Percentiles rank a stretch among this genome's conserved stretches.
Conservation (phyloP, 1,139 yeast genomes). For the Magnusiomyces suaveolens region DNA sequence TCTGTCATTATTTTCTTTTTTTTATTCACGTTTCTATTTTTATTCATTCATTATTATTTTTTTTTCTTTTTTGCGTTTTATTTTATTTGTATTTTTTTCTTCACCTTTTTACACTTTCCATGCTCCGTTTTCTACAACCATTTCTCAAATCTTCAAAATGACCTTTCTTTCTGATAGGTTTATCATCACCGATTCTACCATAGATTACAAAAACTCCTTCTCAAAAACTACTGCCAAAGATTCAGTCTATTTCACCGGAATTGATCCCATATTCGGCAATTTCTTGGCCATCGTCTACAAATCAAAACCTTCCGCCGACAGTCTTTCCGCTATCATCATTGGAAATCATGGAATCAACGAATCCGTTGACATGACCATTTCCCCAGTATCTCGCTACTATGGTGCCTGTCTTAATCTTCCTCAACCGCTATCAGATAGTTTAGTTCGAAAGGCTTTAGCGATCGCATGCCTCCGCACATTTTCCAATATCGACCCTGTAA, state of each 20-base stretch:
- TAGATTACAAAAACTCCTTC: constrained; percentile 5
- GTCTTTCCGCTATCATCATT: constrained; percentile 50
- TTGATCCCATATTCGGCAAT: constrained; percentile 31
- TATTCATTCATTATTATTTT: too few relatives aligned
- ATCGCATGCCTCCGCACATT: constrained; percentile 61
- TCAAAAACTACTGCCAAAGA: constrained; percentile 14
- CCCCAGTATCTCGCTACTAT: constrained; percentile 55
- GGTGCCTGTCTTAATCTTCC: constrained; percentile 69
- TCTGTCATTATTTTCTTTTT: too few relatives aligned
- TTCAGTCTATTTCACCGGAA: constrained; percentile 34
- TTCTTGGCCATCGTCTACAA: constrained; percentile 30
- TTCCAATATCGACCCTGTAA: constrained; percentile 39
- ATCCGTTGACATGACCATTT: constrained; percentile 52
- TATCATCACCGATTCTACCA: constrained; percentile 5
- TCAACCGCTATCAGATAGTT: constrained; percentile 42
- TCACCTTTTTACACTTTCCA: too few relatives aligned
- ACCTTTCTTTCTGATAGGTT: neutral
- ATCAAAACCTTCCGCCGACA: constrained; percentile 13
- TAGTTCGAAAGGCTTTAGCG: constrained; percentile 67
- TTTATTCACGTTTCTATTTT: too few relatives aligned
- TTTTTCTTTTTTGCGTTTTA: too few relatives aligned
- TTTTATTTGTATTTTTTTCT: too few relatives aligned
- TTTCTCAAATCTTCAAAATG: neutral
- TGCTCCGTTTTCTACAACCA: too few relatives aligned
- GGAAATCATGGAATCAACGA: constrained; percentile 63